phyloP scores from a whole-genome alignment of 441 rosid genomes.

The Bocquillonia castaneifolia region DNA sequence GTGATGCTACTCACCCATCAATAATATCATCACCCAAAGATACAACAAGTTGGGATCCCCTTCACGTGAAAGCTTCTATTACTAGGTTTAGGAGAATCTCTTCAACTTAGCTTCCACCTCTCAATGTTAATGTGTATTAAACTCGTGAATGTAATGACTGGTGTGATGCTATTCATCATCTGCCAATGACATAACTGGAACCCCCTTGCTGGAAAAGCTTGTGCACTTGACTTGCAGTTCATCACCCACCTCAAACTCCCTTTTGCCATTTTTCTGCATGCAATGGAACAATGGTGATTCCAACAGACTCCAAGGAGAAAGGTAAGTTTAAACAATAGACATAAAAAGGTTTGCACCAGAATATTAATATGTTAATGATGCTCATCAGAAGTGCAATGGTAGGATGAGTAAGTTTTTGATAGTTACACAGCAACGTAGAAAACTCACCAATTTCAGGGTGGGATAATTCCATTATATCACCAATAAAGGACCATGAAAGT shows the following conservation, averaged over 20 bases:
- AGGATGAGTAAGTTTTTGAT: not conserved
- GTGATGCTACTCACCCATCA: slow-evolving; percentile 25
- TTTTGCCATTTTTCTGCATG: slow-evolving; percentile 44
- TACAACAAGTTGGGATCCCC: slow-evolving; percentile 67
- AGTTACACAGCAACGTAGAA: too few relatives aligned
- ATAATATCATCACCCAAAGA: not conserved
- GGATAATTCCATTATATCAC: not conserved
- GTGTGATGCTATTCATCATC: slow-evolving; percentile 33
- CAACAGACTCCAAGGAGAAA: not conserved
- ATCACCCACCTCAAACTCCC: slow-evolving; percentile 54
- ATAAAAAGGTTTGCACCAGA: not conserved
- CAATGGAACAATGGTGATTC: slow-evolving; percentile 17
- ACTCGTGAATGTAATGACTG: not conserved
- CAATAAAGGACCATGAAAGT: not conserved
- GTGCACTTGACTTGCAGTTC: slow-evolving; percentile 57
- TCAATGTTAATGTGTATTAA: not conserved
- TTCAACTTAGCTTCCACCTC: not conserved
- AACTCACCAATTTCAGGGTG: too few relatives aligned
- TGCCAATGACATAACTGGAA: slow-evolving; percentile 65
- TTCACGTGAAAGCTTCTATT: slow-evolving; percentile 57
- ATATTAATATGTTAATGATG: not conserved
- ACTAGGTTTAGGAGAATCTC: not conserved
- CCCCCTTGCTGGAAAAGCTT: slow-evolving; percentile 70
- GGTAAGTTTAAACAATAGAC: not conserved
- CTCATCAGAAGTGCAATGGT: not conserved